Evolutionary conservation across 23 red algal genomes (phyloP), one percentile per base, ranked within the genome.

Genomic region (Cyanidioschyzon merolae): DNA sequence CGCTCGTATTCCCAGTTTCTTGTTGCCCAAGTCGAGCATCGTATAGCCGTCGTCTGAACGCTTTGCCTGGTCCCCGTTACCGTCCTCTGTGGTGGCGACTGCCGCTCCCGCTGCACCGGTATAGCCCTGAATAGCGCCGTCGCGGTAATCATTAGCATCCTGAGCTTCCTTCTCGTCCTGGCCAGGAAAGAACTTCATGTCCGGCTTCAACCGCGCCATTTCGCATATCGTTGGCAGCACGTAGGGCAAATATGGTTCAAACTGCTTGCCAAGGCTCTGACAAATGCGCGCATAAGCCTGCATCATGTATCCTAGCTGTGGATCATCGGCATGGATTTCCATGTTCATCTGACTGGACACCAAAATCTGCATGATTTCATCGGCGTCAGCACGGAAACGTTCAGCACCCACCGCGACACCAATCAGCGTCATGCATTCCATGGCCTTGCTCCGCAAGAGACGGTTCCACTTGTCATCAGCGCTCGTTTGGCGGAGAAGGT

Each of bases 231-330:
- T 82, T 0, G 93, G 93, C 88, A 97, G 90, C 1, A 97, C 93
- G 76, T 91, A 87, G 15, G 88, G 93, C 37, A 97, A 79, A 68
- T 97, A 97, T 12, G 84, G 93, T 68, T 90, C 82, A 50, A 97
- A 97, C n/a, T 38, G 77, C 24, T 83, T 68, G 57, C 86, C 82
- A 7, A 97, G 71, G 74, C 93, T 90, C 27, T 87, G 51, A 76
- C 93, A 97, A 63, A 97, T 90, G 45, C 93, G 78, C 39, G 93
- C 93, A 75, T 90, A 97, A 12, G 93, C 93, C 79, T 97, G 93
- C 93, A 97, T 97, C 38, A 97, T 83, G 76, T 97, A 97, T 58
- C 85, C 89, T 7, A 77, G 58, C 71, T 97, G 93, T 0, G 93
- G 93, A 67, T 96, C 92, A 38, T 96, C 92, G 38, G 92, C 76